Evolutionary conservation across 331 rosid species (phyloP), one percentile per base, ranked within the genome.

Genomic region (Arachis monticola): DNA sequence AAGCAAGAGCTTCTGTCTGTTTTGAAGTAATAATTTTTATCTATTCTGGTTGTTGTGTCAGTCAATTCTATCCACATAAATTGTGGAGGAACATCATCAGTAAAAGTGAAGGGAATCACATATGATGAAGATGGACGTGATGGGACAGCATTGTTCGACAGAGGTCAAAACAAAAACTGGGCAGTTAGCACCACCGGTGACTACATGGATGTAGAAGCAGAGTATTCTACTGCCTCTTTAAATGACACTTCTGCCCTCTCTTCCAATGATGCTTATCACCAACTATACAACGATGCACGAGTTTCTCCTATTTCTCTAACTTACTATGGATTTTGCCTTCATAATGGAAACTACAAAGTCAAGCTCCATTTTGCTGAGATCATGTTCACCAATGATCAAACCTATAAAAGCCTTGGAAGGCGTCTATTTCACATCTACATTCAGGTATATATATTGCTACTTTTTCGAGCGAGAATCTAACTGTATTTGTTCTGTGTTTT

Each of bases 241-340:
- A 79, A 73, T 27, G 4, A 2, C 10, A 38, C 41, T 38, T 38
- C 41, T 38, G 41, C 3, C 41, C 41, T 38, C 41, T 38, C 41
- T 38, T 38, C 45, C 86, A n/a, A 7, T 0, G 60, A 76, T 82
- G 32, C 30, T 73, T 3, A 12, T 64, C 67, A 17, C 11, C 1
- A 67, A 82, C 67, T 85, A 57, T 86, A 90, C 70, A 70, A 3
- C 64, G 64, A 11, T 41, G 96, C 93, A 40, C 91, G 86, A 6
- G 38, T 83, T 75, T 90, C 96, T 48, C 87, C 93, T 2, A 56
- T 73, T 74, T 86, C 96, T 77, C 73, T 88, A n/a, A 88, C 91
- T 52, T 86, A 78, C 7, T 85, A 79, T 76, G 88, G 73, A 5
- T 77, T 83, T 50, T 85, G 88, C 66, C 7, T 85, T 60, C 70